These are phyloP conservation scores for Leccinellum luteum DNA, from an alignment of 768 basidiomycete genomes.

Conservation along the genomic window DNA sequence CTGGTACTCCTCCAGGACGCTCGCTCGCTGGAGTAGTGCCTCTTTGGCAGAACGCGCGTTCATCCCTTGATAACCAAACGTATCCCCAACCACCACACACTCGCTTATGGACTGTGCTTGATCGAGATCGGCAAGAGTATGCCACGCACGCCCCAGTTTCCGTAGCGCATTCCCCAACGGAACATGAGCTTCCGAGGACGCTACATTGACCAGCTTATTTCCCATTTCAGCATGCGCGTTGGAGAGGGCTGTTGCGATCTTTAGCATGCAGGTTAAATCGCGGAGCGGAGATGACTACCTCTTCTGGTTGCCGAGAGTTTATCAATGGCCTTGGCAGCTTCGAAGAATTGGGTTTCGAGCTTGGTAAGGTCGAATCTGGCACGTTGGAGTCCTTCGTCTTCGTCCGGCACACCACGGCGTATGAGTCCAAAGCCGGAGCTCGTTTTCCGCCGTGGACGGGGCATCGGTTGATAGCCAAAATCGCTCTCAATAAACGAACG, in stretches of 20 bases:
- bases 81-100: slow-evolving; percentile 94
- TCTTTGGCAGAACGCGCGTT: slow-evolving; percentile 98
- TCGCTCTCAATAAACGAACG: slow-evolving; percentile 96
- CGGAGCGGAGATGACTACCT: slow-evolving; percentile 41
- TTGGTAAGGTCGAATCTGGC: slow-evolving; percentile 91
- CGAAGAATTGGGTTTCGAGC: slow-evolving; percentile 89
- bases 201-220: slow-evolving; percentile 86
- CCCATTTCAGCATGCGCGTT: slow-evolving; percentile 84
- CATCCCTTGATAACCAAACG: slow-evolving; percentile 92
- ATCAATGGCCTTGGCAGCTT: slow-evolving; percentile 88
- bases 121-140: slow-evolving; percentile 84
- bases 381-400: slow-evolving; percentile 88
- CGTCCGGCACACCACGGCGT: slow-evolving; percentile 80
- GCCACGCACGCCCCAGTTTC: slow-evolving; percentile 85
- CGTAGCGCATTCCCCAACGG: slow-evolving; percentile 80
- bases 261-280: not conserved
- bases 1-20: slow-evolving; percentile 92
- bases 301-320: slow-evolving; percentile 78
- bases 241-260: slow-evolving; percentile 58
- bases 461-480: slow-evolving; percentile 91
- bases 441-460: slow-evolving; percentile 68
- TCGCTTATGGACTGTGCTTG: slow-evolving; percentile 92
- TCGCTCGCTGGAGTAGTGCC: slow-evolving; percentile 84
- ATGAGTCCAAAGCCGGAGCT: slow-evolving; percentile 76
- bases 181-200: slow-evolving; percentile 84